Evolutionary conservation across 2,329 filamentous ascomycete genomes (phyloP).

Genomic region (Sarocladium kiliense): DNA sequence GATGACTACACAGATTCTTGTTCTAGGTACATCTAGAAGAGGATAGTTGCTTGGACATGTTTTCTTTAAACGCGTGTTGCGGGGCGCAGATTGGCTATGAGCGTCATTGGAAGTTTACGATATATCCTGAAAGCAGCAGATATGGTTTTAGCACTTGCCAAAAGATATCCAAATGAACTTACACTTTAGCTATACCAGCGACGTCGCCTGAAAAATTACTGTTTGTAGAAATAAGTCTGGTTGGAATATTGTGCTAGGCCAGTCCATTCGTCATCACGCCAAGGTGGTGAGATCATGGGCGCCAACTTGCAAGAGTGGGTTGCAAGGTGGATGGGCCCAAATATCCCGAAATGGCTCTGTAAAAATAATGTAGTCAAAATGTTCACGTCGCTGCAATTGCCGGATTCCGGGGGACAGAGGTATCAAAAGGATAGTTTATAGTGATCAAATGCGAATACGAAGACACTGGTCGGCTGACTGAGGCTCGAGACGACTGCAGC

Average conservation of each 20-base stretch:
- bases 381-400: no score
- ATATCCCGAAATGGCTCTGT: no score
- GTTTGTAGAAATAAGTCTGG: no score
- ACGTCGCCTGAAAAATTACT: no score
- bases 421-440: background rate
- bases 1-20: background rate
- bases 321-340: no score
- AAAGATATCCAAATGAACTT: no score
- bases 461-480: background rate
- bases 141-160: no score
- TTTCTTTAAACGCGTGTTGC: background rate
- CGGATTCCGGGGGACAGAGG: background rate
- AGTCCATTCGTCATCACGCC: background rate
- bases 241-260: background rate
- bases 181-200: no score
- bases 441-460: background rate
- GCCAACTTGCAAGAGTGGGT: background rate
- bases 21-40: background rate
- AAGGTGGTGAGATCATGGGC: slow-evolving; percentile 3
- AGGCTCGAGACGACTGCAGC: background rate
- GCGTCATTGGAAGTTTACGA: no score
- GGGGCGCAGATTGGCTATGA: no score
- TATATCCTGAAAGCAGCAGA: no score
- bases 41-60: background rate
- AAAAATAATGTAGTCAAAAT: no score